Percentiles rank a stretch among this genome's conserved stretches.
Evolutionary conservation across 2,329 filamentous ascomycete species (phyloP).

Genomic region (Talaromyces sp.): DNA sequence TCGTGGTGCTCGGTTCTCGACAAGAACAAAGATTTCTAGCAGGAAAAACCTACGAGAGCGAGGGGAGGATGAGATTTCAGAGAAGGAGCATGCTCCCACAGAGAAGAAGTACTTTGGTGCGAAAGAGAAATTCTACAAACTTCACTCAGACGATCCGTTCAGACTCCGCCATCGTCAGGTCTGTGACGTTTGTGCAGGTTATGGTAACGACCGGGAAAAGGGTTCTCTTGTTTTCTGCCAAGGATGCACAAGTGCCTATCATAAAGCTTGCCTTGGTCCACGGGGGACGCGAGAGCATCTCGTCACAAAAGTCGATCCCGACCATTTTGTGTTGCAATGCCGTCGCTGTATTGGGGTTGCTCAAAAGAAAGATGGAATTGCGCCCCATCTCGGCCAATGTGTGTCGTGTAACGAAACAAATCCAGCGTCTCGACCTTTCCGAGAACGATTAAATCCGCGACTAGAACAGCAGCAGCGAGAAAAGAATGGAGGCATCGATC

Average conservation of each 20-base stretch:
- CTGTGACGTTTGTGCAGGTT: conserved; percentile 67
- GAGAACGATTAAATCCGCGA: conserved; percentile 62
- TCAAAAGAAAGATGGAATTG: conserved; percentile 60
- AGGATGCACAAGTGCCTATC: conserved; percentile 78
- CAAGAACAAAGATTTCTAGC: conserved; percentile 11
- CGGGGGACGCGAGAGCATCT: conserved; percentile 74
- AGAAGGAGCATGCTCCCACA: conserved; percentile 39
- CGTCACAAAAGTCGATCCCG: conserved; percentile 73
- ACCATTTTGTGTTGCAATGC: conserved; percentile 83
- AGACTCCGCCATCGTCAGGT: conserved; percentile 59
- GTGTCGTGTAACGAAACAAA: conserved; percentile 63
- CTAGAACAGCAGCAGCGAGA: conserved; percentile 80
- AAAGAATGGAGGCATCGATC: conserved; percentile 73
- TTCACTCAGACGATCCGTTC: conserved; percentile 61
- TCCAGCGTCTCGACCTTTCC: conserved; percentile 67
- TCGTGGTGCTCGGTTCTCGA: conserved; percentile 11
- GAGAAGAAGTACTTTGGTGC: conserved; percentile 48
- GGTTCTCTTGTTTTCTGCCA: conserved; percentile 80
- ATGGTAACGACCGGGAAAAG: conserved; percentile 50
- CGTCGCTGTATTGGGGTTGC: conserved; percentile 69
- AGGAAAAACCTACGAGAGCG: conserved; percentile 41
- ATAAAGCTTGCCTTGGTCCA: conserved; percentile 73
- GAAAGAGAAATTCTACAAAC: conserved; percentile 65
- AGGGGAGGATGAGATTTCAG: conserved; percentile 30
- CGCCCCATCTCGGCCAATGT: conserved; percentile 68